A percentile compares a stretch with the other conserved stretches of the same genome.
Conservation (phyloP, 2,329 filamentous ascomycete species). For the Exophiala lecanii-corni region DNA sequence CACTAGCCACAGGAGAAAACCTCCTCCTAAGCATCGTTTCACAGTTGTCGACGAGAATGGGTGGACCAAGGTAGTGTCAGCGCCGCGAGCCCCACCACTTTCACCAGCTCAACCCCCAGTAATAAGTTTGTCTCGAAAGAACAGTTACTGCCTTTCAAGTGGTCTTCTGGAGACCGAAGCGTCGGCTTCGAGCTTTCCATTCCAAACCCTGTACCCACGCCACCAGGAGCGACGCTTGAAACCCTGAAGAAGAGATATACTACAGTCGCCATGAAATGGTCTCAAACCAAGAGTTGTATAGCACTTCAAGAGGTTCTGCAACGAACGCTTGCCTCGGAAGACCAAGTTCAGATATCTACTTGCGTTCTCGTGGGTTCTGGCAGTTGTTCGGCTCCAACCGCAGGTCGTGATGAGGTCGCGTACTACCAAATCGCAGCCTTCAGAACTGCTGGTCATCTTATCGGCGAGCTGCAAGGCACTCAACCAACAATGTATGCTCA, state of each 20-base stretch:
- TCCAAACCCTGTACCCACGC: not conserved
- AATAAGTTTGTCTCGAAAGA: not conserved
- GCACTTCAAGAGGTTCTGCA: slow-evolving; percentile 1
- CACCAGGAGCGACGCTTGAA: not conserved
- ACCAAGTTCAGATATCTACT: slow-evolving; percentile 3
- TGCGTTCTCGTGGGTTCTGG: slow-evolving; percentile 21
- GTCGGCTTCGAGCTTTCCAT: not conserved
- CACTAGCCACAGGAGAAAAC: slow-evolving; percentile 19
- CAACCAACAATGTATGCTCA: slow-evolving; percentile 44
- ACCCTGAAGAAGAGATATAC: not conserved
- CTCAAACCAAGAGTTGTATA: not conserved
- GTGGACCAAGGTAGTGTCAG: slow-evolving; percentile 16
- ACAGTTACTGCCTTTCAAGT: not conserved
- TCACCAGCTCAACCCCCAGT: not conserved
- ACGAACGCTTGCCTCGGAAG: not conserved
- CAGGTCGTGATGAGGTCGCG: slow-evolving; percentile 11
- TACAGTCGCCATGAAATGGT: not conserved
- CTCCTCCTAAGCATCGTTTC: slow-evolving; percentile 8
- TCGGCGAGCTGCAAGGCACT: slow-evolving; percentile 7
- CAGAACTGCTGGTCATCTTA: slow-evolving; percentile 7
- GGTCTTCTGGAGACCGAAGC: not conserved
- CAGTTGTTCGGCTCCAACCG: slow-evolving; percentile 11
- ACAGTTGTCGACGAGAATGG: slow-evolving; percentile 20
- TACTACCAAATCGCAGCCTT: slow-evolving; percentile 22
- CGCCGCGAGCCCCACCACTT: no score